Evolutionary conservation across 2,329 filamentous ascomycete species (phyloP).

Genomic region (Aureobasidium mangrovei): DNA sequence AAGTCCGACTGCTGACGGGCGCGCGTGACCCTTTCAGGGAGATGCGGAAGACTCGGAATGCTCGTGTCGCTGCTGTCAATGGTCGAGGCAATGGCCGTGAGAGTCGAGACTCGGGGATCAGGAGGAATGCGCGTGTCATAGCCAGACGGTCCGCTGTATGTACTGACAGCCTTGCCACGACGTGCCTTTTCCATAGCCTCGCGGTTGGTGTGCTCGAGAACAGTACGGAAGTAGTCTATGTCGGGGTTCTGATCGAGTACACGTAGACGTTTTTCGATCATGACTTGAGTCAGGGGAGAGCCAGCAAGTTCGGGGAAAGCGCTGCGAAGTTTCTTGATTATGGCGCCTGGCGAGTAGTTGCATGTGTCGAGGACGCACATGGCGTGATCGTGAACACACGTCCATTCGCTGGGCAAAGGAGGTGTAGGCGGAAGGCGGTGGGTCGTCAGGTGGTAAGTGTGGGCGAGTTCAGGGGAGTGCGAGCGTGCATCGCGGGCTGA

Average conservation of each 20-base stretch:
- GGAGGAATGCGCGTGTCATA: constrained; percentile 3
- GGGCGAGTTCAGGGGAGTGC: not conserved
- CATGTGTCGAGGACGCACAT: constrained; percentile 29
- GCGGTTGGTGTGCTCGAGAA: constrained; percentile 11
- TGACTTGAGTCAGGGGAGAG: constrained; percentile 21
- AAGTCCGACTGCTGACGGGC: not conserved
- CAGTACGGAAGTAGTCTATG: constrained; percentile 24
- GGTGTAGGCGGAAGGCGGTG: constrained; percentile 16
- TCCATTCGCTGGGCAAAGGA: constrained; percentile 25
- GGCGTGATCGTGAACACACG: constrained; percentile 24
- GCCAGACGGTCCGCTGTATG: not conserved
- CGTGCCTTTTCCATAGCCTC: not conserved
- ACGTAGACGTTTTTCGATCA: constrained; percentile 29
- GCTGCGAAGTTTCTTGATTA: constrained; percentile 24
- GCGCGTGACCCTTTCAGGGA: not conserved
- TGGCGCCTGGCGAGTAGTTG: constrained; percentile 22
- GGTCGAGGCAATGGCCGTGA: not conserved
- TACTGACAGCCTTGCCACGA: not conserved
- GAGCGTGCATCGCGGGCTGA: not conserved
- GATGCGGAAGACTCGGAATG: constrained; percentile 1
- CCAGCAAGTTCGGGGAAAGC: constrained; percentile 24
- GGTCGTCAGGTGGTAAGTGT: not conserved
- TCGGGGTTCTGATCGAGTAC: constrained; percentile 28
- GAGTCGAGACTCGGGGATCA: constrained; percentile 3
- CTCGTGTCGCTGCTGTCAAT: constrained; percentile 3